Evolutionary conservation across 768 basidiomycete species (phyloP).

Genomic region (Crassisporium funariophilum): DNA sequence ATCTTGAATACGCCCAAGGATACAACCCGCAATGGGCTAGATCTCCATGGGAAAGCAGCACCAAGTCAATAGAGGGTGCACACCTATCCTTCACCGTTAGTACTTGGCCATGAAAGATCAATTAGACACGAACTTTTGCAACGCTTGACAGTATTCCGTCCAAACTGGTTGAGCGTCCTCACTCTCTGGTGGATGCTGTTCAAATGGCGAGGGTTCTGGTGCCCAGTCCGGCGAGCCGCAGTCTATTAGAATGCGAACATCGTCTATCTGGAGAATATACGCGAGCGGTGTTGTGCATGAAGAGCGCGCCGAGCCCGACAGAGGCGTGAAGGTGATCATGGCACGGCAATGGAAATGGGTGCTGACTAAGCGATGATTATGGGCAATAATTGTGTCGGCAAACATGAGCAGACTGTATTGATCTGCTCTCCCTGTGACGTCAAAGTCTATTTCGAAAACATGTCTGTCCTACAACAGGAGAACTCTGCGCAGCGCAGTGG

Average conservation of each 20-base stretch:
- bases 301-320: conserved; percentile 82
- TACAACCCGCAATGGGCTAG: conserved; percentile 89
- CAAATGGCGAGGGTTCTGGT: conserved; percentile 53
- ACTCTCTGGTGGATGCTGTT: conserved; percentile 23
- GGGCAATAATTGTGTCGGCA: neutral
- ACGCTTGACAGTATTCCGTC: conserved; percentile 65
- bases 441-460: too few relatives aligned
- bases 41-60: conserved; percentile 93
- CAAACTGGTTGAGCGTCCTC: conserved; percentile 47
- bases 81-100: conserved; percentile 44
- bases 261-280: conserved; percentile 93
- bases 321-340: conserved; percentile 95
- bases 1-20: conserved; percentile 86
- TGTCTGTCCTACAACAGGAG: too few relatives aligned
- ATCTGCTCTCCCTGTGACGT: too few relatives aligned
- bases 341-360: conserved; percentile 12
- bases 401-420: neutral
- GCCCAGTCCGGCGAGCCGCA: conserved; percentile 91
- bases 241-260: conserved; percentile 90
- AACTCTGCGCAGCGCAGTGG: neutral
- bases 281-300: conserved; percentile 65
- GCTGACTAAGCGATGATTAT: conserved; percentile 13
- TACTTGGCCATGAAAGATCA: conserved; percentile 7
- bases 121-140: conserved; percentile 60
- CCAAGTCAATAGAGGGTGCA: conserved; percentile 83